phyloP scores from a whole-genome alignment of 2,329 filamentous ascomycete species.

The Aspergillus vadensis region DNA sequence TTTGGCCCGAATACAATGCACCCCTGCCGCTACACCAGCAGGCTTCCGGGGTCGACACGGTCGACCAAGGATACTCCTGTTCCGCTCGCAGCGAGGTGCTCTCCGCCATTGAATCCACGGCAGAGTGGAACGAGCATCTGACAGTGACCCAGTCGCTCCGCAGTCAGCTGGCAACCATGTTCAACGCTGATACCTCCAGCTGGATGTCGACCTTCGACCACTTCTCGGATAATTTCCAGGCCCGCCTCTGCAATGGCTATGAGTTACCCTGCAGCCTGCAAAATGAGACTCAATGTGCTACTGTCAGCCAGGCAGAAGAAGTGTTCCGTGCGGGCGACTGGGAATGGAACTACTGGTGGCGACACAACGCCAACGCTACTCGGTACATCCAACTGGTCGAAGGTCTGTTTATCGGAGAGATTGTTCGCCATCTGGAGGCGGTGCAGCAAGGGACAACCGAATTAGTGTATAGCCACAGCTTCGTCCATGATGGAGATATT shows the following conservation, averaged over 20 bases:
- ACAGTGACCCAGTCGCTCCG: conserved; percentile 35
- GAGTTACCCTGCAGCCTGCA: conserved; percentile 35
- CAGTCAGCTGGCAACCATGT: conserved; percentile 32
- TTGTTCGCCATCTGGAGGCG: conserved; percentile 34
- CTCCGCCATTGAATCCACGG: conserved; percentile 29
- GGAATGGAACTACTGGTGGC: conserved; percentile 48
- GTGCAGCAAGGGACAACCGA: conserved; percentile 26
- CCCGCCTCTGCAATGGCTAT: conserved; percentile 44
- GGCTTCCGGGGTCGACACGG: conserved; percentile 37
- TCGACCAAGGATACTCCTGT: conserved; percentile 41
- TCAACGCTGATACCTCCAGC: conserved; percentile 30
- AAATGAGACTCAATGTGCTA: conserved; percentile 36
- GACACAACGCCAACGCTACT: conserved; percentile 35
- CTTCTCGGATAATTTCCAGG: conserved; percentile 46
- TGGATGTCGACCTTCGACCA: conserved; percentile 44
- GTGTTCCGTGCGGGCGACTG: conserved; percentile 46
- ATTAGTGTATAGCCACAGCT: conserved; percentile 38
- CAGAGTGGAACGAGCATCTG: conserved; percentile 40
- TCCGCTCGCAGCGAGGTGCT: conserved; percentile 27
- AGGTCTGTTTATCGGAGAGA: conserved; percentile 42
- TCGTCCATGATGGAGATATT: conserved; percentile 44
- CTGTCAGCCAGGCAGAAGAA: conserved; percentile 33
- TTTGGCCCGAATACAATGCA: conserved; percentile 38
- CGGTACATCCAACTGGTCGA: conserved; percentile 42
- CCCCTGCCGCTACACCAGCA: conserved; percentile 42